Evolutionary conservation across 2,329 filamentous ascomycete species (phyloP), one percentile per base, ranked within the genome.

Genomic region (Sarocladiaceae sp.): DNA sequence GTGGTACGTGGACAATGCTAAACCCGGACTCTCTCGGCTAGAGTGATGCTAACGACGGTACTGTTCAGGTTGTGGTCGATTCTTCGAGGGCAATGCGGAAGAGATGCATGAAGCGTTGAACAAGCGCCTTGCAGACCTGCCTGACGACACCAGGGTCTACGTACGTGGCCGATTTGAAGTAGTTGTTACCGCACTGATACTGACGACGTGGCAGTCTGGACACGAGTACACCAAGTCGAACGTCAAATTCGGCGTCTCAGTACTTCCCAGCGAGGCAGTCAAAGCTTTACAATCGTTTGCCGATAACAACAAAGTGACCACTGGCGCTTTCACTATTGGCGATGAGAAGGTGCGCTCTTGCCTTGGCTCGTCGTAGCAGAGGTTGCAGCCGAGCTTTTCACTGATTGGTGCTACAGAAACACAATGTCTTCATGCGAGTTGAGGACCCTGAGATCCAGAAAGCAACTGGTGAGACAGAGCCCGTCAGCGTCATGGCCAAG

Each of bases 221-320:
- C 94, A 99, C 63, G 94, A 97, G 69, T 99, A 99, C 73, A 99
- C 94, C n/a, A 96, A 94, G 71, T 81, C 87, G 50, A 99, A 99
- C 64, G 90, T 94, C 62, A 90, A 90, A 66, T 99, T 99, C 65
- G 86, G 83, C 46, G 72, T 87, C 54, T 87, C 86, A 2, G 87
- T 97, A 15, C 74, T 87, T 52, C 83, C 89, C 62, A 87, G 81
- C 37, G 84, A 88, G 47, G 77, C 88, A 1, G 83, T 97, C 56
- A 84, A 88, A 75, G 87, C 85, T 60, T 77, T 99, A 28, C 76
- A 88, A 58, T 76, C 79, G 0, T 97, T 90, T 66, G 88, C 90
- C 1, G 82, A 88, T 52, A 77, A 80, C 55, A 93, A 97, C 69
- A 76, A 85, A 71, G 82, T 97, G 72, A 97, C 94, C 1, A 92